These are phyloP conservation scores for Fraxinus angustifolia DNA, from an alignment of 305 asterid genomes.

Conservation along the genomic window DNA sequence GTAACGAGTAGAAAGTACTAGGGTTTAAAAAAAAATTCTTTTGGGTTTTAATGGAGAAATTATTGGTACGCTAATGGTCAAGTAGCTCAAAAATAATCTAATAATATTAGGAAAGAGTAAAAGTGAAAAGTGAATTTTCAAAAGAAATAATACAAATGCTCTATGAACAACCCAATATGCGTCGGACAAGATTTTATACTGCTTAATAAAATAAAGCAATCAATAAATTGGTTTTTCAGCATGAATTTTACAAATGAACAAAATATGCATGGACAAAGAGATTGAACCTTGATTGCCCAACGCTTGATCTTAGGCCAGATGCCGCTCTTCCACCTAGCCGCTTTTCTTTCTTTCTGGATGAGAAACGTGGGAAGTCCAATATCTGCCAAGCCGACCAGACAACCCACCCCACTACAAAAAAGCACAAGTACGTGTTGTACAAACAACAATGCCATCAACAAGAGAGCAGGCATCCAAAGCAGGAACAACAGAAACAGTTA, in stretches of 20 bases:
- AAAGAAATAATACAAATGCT: constrained; percentile 22
- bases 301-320: constrained; percentile 4
- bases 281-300: constrained; percentile 10
- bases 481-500: constrained; percentile 14
- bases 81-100: background rate
- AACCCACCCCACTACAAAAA: constrained; percentile 19
- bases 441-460: background rate
- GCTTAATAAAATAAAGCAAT: constrained; percentile 15
- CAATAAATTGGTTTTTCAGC: constrained; percentile 20
- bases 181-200: constrained; percentile 16
- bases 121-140: constrained; percentile 6
- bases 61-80: background rate
- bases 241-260: constrained; percentile 23
- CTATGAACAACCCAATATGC: constrained; percentile 22
- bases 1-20: background rate
- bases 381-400: constrained; percentile 26
- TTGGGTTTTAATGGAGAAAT: background rate
- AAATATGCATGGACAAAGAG: constrained; percentile 18
- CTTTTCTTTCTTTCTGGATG: constrained; percentile 16
- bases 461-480: background rate
- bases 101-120: background rate
- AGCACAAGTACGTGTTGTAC: background rate
- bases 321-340: background rate
- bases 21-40: background rate
- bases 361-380: constrained; percentile 12